Percentiles rank a stretch among this genome's conserved stretches.
Evolutionary conservation across 345 rosid genomes (phyloP).

Genomic region (Sapria himalayana): DNA sequence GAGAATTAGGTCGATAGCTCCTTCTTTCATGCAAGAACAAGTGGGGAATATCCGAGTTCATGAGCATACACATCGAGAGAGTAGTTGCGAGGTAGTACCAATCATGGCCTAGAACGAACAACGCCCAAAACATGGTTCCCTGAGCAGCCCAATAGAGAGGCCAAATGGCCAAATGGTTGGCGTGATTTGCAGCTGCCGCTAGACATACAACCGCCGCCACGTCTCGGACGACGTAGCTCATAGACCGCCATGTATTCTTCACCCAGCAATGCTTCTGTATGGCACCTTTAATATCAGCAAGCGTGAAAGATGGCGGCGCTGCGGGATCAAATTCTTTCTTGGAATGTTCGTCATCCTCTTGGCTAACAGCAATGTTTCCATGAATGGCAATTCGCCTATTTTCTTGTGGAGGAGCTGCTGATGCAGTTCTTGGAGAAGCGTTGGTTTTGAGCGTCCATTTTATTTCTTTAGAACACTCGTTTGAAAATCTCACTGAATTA

Average conservation of each 20-base stretch:
- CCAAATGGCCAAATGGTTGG: slow-evolving; percentile 63
- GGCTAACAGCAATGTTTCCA: not conserved
- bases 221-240: slow-evolving; percentile 64
- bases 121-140: slow-evolving; percentile 97
- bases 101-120: slow-evolving; percentile 93
- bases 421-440: slow-evolving; percentile 5
- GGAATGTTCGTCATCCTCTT: slow-evolving; percentile 4
- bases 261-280: slow-evolving; percentile 92
- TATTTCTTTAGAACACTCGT: slow-evolving; percentile 3
- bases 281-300: slow-evolving; percentile 56
- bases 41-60: too few relatives aligned
- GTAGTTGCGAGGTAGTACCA: too few relatives aligned
- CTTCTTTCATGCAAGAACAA: too few relatives aligned
- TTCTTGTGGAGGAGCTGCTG: slow-evolving; percentile 5
- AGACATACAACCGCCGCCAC: slow-evolving; percentile 43
- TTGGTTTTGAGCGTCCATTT: slow-evolving; percentile 8
- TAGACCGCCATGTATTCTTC: slow-evolving; percentile 61
- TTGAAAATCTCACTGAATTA: slow-evolving; percentile 3
- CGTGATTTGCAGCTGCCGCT: slow-evolving; percentile 56
- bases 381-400: not conserved
- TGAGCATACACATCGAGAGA: too few relatives aligned
- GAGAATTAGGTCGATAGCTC: too few relatives aligned
- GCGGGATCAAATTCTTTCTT: slow-evolving; percentile 37
- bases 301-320: slow-evolving; percentile 51
- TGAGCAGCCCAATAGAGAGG: slow-evolving; percentile 83